A percentile compares a stretch with the other conserved stretches of the same genome.
Evolutionary conservation across 2,329 filamentous ascomycete species (phyloP).

Genomic region (Peltaster fructicola): DNA sequence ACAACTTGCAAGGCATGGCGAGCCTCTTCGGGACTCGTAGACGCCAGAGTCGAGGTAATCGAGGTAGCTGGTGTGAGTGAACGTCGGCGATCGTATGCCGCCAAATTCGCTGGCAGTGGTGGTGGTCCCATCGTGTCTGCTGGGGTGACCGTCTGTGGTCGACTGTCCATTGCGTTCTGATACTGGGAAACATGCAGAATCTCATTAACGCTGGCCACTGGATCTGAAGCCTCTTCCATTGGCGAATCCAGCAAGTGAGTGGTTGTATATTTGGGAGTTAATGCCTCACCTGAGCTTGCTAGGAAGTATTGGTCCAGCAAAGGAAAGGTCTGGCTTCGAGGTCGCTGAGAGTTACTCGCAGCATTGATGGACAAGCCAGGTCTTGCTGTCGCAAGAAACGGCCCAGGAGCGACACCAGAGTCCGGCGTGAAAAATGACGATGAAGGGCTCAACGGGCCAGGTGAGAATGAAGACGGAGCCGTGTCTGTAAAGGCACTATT

Average conservation of each 20-base stretch:
- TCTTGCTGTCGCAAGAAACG: conserved; percentile 44
- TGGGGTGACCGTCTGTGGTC: conserved; percentile 12
- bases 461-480: conserved; percentile 49
- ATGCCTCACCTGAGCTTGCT: conserved; percentile 32
- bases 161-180: no score
- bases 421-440: conserved; percentile 67
- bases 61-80: conserved; percentile 14
- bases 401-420: conserved; percentile 41
- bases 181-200: conserved; percentile 18
- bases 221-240: conserved; percentile 17
- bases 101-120: conserved; percentile 21
- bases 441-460: conserved; percentile 53
- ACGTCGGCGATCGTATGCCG: conserved; percentile 1
- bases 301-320: conserved; percentile 42
- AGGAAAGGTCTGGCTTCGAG: conserved; percentile 78
- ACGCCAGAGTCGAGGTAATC: conserved; percentile 30
- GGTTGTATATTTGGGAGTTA: conserved; percentile 35
- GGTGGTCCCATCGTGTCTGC: conserved; percentile 29
- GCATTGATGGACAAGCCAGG: conserved; percentile 29
- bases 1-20: conserved; percentile 65
- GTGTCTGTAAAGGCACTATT: conserved; percentile 50
- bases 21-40: conserved; percentile 72
- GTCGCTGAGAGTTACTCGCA: conserved; percentile 47
- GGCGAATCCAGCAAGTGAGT: conserved; percentile 22
- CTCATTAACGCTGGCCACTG: conserved; percentile 25